Evolutionary conservation across 129 eudicot genomes (phyloP), one percentile per base, ranked within the genome.

Genomic region (Dittrichia graveolens): DNA sequence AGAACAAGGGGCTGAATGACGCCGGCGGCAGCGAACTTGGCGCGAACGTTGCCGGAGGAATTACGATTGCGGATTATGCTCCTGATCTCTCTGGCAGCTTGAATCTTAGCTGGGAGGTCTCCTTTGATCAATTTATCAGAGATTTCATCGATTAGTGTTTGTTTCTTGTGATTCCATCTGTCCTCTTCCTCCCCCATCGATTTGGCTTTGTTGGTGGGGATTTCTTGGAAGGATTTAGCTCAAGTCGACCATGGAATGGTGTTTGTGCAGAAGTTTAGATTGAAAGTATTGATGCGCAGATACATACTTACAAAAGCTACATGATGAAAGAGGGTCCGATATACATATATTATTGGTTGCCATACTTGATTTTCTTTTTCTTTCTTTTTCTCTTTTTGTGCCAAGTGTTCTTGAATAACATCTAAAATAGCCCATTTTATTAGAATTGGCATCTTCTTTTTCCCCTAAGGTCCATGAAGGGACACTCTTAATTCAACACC

Each of bases 1-100:
- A 67, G 72, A 11, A 91, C 89, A 53, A 90, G 94, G 38, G 88
- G 94, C 74, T 52, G 85, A 47, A 87, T 83, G 3, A 85, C 91
- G 5, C 96, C 94, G 74, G 84, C 94, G 45, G 81, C 83, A 55
- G 91, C 94, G 70, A 87, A 83, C 62, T 81, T 78, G 73, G 83
- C 75, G 40, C 94, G 90, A 62, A 82, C 63, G 41, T 71, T 78
- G 3, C 68, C 77, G 38, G 95, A 75, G 24, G 85, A 78, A n/a
- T 80, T 83, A 60, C 89, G 82, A 4, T 83, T 87, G 35, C 91
- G 82, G 3, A 90, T 85, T 56, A 90, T 75, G 73, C 65, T 85
- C 56, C 95, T 52, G 43, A 90, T 81, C 12, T 87, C 86, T 65
- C 80, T 77, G 65, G 95, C 91, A 11, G 95, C 91, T 79, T 85